Evolutionary conservation across 805 yeast species (phyloP).

Genomic region (Wickerhamomyces sydowiorum): DNA sequence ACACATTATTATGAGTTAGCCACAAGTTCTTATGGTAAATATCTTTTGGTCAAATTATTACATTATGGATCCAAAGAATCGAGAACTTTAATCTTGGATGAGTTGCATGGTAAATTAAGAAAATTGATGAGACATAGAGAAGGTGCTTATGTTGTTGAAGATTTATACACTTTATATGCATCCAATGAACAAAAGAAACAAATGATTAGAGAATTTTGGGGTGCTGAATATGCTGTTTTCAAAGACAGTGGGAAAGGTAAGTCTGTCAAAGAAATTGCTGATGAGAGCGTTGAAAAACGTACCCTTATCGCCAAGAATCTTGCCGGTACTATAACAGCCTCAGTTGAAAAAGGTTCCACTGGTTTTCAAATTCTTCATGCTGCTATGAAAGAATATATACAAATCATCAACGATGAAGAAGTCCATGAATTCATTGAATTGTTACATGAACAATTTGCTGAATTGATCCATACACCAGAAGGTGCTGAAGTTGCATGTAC

Average conservation of each 20-base stretch:
- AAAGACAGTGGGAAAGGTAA: slow-evolving; percentile 64
- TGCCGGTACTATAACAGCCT: slow-evolving; percentile 77
- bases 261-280: slow-evolving; percentile 58
- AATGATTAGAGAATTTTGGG: slow-evolving; percentile 96
- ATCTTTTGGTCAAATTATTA: slow-evolving; percentile 77
- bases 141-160: slow-evolving; percentile 97
- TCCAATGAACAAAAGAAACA: slow-evolving; percentile 79
- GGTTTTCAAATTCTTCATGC: slow-evolving; percentile 96
- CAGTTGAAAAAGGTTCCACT: slow-evolving; percentile 92
- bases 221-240: slow-evolving; percentile 89
- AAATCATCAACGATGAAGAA: slow-evolving; percentile 65
- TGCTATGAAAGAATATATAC: slow-evolving; percentile 85
- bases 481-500: slow-evolving; percentile 89
- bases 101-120: slow-evolving; percentile 85
- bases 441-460: slow-evolving; percentile 84
- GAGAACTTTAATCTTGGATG: slow-evolving; percentile 69
- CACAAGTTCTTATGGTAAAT: slow-evolving; percentile 91
- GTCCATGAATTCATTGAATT: slow-evolving; percentile 78
- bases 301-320: slow-evolving; percentile 70
- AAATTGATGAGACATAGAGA: slow-evolving; percentile 95
- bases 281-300: slow-evolving; percentile 71
- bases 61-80: slow-evolving; percentile 89
- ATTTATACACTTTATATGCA: slow-evolving; percentile 79
- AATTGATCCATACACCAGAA: slow-evolving; percentile 90
- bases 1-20: slow-evolving; percentile 79